Evolutionary conservation across 2,329 filamentous ascomycete genomes (phyloP).

Genomic region (Claviceps sp.): DNA sequence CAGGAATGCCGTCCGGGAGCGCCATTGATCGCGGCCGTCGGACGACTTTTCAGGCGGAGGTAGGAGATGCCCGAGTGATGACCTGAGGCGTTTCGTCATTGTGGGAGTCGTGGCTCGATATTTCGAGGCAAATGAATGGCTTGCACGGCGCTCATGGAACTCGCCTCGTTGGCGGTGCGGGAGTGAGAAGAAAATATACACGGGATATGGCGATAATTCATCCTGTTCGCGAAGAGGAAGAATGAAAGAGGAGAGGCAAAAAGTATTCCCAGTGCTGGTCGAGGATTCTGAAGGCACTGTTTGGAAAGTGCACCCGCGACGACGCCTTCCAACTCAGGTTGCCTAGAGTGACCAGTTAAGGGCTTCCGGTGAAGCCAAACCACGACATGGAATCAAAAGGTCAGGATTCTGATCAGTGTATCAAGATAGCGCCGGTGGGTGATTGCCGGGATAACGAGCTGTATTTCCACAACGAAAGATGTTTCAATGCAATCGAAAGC

Average conservation of each 20-base stretch:
- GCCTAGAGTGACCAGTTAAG: no score
- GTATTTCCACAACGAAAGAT: background rate
- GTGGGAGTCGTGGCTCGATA: background rate
- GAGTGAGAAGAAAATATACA: background rate
- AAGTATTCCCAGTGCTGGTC: background rate
- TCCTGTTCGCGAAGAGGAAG: background rate
- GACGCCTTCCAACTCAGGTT: background rate
- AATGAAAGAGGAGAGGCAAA: background rate
- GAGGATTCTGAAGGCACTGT: background rate
- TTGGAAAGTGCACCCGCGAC: background rate
- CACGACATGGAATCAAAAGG: no score
- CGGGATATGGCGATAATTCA: background rate
- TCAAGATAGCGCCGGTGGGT: background rate
- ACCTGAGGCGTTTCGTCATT: background rate
- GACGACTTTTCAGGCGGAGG: slow-evolving; percentile 10
- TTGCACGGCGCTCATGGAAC: background rate
- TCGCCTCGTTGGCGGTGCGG: background rate
- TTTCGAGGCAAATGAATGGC: background rate
- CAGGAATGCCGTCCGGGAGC: slow-evolving; percentile 39
- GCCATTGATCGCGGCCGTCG: slow-evolving; percentile 39
- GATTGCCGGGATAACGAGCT: background rate
- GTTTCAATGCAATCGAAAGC: background rate
- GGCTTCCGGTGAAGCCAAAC: no score
- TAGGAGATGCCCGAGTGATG: background rate
- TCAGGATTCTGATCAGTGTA: no score